Evolutionary conservation across 768 basidiomycete species (phyloP).

Genomic region (Nidularia pulvinata): DNA sequence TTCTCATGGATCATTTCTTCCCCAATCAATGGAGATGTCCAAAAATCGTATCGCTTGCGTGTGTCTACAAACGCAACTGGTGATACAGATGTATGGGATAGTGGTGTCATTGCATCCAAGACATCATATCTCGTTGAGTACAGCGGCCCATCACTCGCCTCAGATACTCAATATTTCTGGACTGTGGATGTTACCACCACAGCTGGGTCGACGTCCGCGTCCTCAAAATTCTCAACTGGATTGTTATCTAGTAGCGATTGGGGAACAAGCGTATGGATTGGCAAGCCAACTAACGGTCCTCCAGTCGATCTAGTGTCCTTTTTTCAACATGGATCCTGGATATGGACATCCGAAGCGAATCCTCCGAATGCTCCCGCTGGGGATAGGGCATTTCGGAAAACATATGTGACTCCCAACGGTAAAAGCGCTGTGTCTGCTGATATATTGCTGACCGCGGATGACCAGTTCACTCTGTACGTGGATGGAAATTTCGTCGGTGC

Average conservation of each 20-base stretch:
- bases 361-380: conserved; percentile 14
- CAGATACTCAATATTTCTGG: conserved; percentile 22
- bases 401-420: conserved; percentile 14
- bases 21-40: conserved; percentile 7
- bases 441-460: conserved; percentile 21
- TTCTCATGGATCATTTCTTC: conserved; percentile 23
- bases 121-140: conserved; percentile 20
- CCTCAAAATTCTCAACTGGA: conserved; percentile 21
- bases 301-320: conserved; percentile 12
- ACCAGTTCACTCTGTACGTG: conserved; percentile 22
- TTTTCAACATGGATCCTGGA: conserved; percentile 20
- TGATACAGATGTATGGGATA: conserved; percentile 18
- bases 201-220: conserved; percentile 13
- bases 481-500: conserved; percentile 20
- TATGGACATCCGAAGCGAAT: conserved; percentile 21
- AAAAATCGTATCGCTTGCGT: conserved; percentile 18
- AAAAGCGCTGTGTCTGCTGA: conserved; percentile 15
- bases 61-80: conserved; percentile 14
- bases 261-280: conserved; percentile 22
- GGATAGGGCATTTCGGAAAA: conserved; percentile 26
- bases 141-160: conserved; percentile 15
- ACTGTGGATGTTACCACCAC: conserved; percentile 16
- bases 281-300: conserved; percentile 14
- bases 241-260: conserved; percentile 17
- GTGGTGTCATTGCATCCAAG: conserved; percentile 12